These are phyloP conservation scores for Trichoderma atrobrunneum DNA, from an alignment of 2,329 filamentous ascomycete genomes.

Conservation along the genomic window DNA sequence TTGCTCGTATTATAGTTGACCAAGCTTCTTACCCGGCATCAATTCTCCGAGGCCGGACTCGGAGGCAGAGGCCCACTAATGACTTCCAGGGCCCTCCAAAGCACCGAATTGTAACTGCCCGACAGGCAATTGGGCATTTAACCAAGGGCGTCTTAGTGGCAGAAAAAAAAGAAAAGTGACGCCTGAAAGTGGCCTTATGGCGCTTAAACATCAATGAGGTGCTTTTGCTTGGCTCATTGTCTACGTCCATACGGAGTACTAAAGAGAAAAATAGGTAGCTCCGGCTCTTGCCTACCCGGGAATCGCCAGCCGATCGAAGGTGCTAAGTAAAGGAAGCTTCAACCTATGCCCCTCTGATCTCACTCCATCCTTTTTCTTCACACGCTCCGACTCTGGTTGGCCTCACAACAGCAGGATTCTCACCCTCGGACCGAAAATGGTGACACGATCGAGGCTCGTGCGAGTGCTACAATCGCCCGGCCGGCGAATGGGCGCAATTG, in stretches of 20 bases:
- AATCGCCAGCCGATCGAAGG: not conserved
- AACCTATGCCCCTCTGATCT: not conserved
- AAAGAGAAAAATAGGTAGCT: not conserved
- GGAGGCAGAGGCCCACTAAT: slow-evolving; percentile 11
- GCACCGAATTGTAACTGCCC: not conserved
- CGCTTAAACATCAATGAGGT: not conserved
- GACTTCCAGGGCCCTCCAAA: not conserved
- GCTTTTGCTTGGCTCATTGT: not conserved
- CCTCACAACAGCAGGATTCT: not conserved
- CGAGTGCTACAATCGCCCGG: slow-evolving; percentile 22
- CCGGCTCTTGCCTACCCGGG: slow-evolving; percentile 3
- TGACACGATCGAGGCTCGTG: slow-evolving; percentile 21
- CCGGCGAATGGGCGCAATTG: slow-evolving; percentile 6
- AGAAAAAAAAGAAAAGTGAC: not conserved
- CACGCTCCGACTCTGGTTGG: not conserved
- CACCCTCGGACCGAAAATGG: slow-evolving; percentile 20
- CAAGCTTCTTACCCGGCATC: not conserved
- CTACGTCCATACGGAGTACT: not conserved
- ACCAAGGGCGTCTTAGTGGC: not conserved
- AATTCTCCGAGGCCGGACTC: slow-evolving; percentile 10
- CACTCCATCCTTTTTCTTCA: not conserved
- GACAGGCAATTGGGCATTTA: not conserved
- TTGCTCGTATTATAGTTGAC: not conserved
- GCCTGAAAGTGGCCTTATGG: not conserved
- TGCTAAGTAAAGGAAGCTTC: slow-evolving; percentile 9